Conservation (phyloP, 352 stramenopile genomes). For the Globisporangium cederbergense region DNA sequence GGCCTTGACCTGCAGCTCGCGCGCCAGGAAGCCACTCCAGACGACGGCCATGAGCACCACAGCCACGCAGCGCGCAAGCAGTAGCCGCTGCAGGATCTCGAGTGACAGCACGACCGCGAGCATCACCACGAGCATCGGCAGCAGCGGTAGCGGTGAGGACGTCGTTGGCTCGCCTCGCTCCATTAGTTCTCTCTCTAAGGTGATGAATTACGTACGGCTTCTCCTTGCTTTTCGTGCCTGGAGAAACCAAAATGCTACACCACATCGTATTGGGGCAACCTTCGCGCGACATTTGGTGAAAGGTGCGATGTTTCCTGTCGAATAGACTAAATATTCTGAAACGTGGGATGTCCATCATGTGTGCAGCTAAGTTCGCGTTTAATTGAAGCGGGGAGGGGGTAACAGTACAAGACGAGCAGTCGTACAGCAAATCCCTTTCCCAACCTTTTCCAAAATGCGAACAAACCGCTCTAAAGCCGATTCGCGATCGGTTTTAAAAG, state of each 20-base stretch:
- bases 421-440: too few relatives aligned
- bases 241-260: slow-evolving; percentile 3
- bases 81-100: slow-evolving; percentile 53
- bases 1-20: slow-evolving; percentile 40
- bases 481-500: too few relatives aligned
- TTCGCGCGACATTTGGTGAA: slow-evolving; percentile 4
- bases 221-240: background rate
- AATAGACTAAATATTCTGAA: background rate
- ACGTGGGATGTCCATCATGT: background rate
- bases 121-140: slow-evolving; percentile 49
- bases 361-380: too few relatives aligned
- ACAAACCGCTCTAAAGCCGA: too few relatives aligned
- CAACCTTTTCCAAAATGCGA: too few relatives aligned
- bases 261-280: background rate
- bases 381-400: too few relatives aligned
- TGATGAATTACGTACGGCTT: slow-evolving; percentile 3
- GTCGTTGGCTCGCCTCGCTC: slow-evolving; percentile 2
- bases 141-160: slow-evolving; percentile 8
- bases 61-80: slow-evolving; percentile 39
- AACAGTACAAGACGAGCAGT: too few relatives aligned
- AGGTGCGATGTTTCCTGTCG: background rate
- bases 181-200: background rate
- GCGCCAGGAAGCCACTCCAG: slow-evolving; percentile 32
- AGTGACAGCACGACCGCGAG: slow-evolving; percentile 46
- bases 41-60: slow-evolving; percentile 32